These are phyloP conservation scores for Mycena indigotica DNA, from an alignment of 768 basidiomycete genomes.

Conservation along the genomic window DNA sequence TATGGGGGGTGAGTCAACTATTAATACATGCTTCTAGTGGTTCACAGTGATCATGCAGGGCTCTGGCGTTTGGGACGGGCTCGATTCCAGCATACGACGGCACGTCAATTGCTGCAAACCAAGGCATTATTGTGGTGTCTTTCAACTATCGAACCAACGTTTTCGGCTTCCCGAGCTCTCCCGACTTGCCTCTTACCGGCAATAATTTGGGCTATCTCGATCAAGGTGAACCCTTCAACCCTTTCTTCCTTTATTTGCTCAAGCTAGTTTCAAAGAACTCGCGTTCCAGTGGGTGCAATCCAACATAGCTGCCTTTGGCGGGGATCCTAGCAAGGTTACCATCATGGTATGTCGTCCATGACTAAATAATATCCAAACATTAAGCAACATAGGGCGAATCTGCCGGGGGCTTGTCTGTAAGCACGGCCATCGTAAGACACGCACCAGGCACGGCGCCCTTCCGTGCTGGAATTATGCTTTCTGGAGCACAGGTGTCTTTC, in stretches of 20 bases:
- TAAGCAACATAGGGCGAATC: slow-evolving; percentile 14
- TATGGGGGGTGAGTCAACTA: slow-evolving; percentile 1
- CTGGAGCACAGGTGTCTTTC: slow-evolving; percentile 6
- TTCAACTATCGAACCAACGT: slow-evolving; percentile 21
- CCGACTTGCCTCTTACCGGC: slow-evolving; percentile 14
- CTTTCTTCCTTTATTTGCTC: too few species aligned
- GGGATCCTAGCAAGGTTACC: slow-evolving; percentile 38
- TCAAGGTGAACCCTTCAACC: slow-evolving; percentile 29
- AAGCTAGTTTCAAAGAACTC: slow-evolving; percentile 12
- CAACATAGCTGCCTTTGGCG: slow-evolving; percentile 50
- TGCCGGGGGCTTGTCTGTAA: slow-evolving; percentile 10
- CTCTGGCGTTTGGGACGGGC: slow-evolving; percentile 8
- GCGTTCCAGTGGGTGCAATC: slow-evolving; percentile 43
- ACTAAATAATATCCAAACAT: too few species aligned
- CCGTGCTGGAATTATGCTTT: slow-evolving; percentile 19
- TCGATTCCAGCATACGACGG: slow-evolving; percentile 13
- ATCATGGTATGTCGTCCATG: slow-evolving; percentile 21
- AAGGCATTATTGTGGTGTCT: slow-evolving; percentile 8
- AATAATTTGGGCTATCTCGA: slow-evolving; percentile 29
- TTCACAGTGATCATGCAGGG: neutral
- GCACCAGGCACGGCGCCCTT: slow-evolving; percentile 8
- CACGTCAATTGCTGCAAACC: slow-evolving; percentile 7
- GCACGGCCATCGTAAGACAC: slow-evolving; percentile 2
- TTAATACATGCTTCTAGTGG: too few species aligned
- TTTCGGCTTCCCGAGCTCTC: slow-evolving; percentile 16